These are phyloP conservation scores for Miscanthus lutarioriparius DNA, from an alignment of 176 grass and related monocot genomes.

Conservation along the genomic window DNA sequence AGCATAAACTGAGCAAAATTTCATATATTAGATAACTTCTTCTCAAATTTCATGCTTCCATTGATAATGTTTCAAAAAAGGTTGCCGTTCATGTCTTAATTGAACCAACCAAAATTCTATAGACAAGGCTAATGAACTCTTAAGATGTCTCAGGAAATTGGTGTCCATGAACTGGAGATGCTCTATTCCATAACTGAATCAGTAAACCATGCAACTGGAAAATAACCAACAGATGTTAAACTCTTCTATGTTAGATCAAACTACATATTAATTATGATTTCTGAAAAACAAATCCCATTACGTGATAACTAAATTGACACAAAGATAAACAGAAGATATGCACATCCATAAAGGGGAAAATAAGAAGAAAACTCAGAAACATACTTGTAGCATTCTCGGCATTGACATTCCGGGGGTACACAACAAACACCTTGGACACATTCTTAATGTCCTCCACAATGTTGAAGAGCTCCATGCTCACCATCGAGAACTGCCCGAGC, in stretches of 20 bases:
- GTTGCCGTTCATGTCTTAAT: not conserved
- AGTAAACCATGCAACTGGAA: not conserved
- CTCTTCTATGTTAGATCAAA: not conserved
- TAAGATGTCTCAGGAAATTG: not conserved
- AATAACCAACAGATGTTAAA: not conserved
- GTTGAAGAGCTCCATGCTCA: slow-evolving; percentile 94
- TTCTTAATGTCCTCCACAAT: slow-evolving; percentile 99
- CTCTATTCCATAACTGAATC: not conserved
- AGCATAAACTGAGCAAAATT: not conserved
- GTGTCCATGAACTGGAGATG: not conserved
- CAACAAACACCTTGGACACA: slow-evolving; percentile 87
- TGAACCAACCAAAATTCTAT: not conserved
- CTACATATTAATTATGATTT: not conserved
- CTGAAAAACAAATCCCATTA: not conserved
- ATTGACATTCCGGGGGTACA: slow-evolving; percentile 88
- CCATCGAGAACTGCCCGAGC: slow-evolving; percentile 95
- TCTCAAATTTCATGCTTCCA: not conserved
- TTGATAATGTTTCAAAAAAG: not conserved
- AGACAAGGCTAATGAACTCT: not conserved
- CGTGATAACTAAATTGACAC: not conserved
- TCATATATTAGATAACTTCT: not conserved
- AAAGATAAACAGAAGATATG: not conserved
- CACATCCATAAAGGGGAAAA: not conserved
- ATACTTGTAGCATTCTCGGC: slow-evolving; percentile 83
- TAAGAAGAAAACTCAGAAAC: not conserved